Evolutionary conservation across 176 grass and related monocot genomes (phyloP).

Genomic region (Zoysia japonica): DNA sequence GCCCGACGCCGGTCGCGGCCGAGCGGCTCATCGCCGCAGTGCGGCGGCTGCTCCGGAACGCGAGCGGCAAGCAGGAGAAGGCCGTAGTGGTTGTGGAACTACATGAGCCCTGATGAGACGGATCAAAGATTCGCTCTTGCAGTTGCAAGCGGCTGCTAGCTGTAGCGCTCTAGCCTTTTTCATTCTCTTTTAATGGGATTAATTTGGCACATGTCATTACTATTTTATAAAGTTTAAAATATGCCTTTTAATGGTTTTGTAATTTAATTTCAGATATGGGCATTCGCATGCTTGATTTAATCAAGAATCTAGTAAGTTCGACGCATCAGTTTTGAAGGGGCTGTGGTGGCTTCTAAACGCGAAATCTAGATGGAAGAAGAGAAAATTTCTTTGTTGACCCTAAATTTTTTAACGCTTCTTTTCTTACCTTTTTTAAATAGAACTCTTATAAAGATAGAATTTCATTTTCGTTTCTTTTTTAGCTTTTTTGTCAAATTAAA

Average conservation of each 20-base stretch:
- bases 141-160: constrained; percentile 27
- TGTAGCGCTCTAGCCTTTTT: neutral
- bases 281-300: constrained; percentile 6
- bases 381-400: too few species aligned
- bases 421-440: too few species aligned
- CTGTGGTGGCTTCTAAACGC: constrained; percentile 7
- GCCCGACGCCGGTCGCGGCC: constrained; percentile 40
- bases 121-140: constrained; percentile 48
- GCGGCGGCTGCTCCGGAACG: constrained; percentile 45
- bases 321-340: constrained; percentile 17
- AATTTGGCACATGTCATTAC: too few species aligned
- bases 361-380: neutral
- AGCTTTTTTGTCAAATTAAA: too few species aligned
- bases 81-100: constrained; percentile 43
- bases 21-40: constrained; percentile 71
- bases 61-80: constrained; percentile 28
- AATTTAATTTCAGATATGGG: constrained; percentile 27
- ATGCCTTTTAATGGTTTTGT: neutral
- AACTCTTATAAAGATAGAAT: too few species aligned
- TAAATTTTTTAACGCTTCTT: too few species aligned
- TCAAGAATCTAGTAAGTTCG: constrained; percentile 9
- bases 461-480: too few species aligned
- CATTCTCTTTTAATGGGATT: neutral
- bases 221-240: too few species aligned
- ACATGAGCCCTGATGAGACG: constrained; percentile 31